Conservation (phyloP, 805 yeast species). For the Teunomyces funiuensis region DNA sequence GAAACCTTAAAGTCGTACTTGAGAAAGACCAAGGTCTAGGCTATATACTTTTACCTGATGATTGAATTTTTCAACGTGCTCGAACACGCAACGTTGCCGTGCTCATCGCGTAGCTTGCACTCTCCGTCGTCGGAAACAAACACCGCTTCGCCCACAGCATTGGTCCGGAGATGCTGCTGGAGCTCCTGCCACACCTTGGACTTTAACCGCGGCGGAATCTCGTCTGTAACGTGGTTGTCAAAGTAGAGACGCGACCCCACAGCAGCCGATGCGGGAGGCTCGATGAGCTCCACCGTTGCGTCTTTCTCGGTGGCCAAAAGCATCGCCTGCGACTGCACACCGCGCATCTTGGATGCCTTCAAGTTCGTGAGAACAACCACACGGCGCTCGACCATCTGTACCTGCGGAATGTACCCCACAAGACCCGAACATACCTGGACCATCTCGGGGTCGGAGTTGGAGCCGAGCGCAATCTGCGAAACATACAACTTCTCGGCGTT, state of each 20-base stretch:
- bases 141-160: slow-evolving; percentile 28
- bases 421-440: slow-evolving; percentile 63
- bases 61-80: slow-evolving; percentile 5
- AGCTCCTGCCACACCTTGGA: slow-evolving; percentile 35
- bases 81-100: slow-evolving; percentile 2
- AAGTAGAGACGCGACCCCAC: slow-evolving; percentile 45
- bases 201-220: slow-evolving; percentile 27
- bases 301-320: slow-evolving; percentile 53
- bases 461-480: slow-evolving; percentile 47
- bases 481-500: slow-evolving; percentile 62
- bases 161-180: slow-evolving; percentile 27
- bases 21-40: slow-evolving; percentile 47
- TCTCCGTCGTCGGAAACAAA: slow-evolving; percentile 17
- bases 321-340: slow-evolving; percentile 64
- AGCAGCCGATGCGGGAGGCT: slow-evolving; percentile 39
- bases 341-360: slow-evolving; percentile 64
- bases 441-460: slow-evolving; percentile 10
- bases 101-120: not conserved
- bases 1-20: slow-evolving; percentile 61
- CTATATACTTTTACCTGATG: not conserved
- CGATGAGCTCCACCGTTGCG: slow-evolving; percentile 43
- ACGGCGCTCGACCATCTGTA: slow-evolving; percentile 34
- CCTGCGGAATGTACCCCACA: slow-evolving; percentile 42
- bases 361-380: slow-evolving; percentile 59
- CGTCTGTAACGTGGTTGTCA: slow-evolving; percentile 18